A percentile compares a stretch with the other conserved stretches of the same genome.
phyloP scores from a whole-genome alignment of 2,329 filamentous ascomycete genomes.

The Paecilomyces dactylethromorphus region DNA sequence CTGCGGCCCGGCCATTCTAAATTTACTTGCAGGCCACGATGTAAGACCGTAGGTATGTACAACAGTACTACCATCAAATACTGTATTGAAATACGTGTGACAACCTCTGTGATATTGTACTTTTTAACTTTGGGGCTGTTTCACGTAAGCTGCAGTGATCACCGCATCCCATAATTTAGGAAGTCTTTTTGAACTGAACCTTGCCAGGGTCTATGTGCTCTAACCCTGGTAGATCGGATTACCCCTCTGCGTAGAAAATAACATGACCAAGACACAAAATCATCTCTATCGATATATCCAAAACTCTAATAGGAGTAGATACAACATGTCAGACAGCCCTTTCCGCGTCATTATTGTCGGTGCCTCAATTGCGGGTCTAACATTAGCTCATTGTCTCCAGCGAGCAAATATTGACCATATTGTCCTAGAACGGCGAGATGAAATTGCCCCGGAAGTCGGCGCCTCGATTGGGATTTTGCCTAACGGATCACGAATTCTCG shows the following conservation, averaged over 20 bases:
- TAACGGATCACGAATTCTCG: constrained; percentile 38
- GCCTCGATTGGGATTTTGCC: constrained; percentile 41
- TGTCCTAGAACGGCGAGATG: constrained; percentile 37
- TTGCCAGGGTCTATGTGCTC: neutral
- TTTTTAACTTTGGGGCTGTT: too few species aligned
- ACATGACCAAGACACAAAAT: neutral
- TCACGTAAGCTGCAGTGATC: too few species aligned
- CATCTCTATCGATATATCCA: neutral
- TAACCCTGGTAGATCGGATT: neutral
- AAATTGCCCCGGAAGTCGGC: constrained; percentile 39
- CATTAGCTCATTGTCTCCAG: constrained; percentile 42
- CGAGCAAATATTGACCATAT: constrained; percentile 41
- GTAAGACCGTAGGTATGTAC: too few species aligned
- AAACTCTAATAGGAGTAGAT: neutral
- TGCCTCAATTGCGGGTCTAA: constrained; percentile 44
- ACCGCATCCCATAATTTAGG: too few species aligned
- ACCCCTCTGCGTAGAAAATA: neutral
- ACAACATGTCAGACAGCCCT: neutral
- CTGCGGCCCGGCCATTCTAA: neutral
- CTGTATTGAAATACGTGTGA: too few species aligned
- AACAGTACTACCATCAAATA: too few species aligned
- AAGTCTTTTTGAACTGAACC: too few species aligned
- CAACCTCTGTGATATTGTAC: too few species aligned
- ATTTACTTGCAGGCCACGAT: neutral
- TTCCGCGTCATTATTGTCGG: constrained; percentile 41